Conservation (phyloP, 2,329 filamentous ascomycete genomes). For the Colletotrichum euphorbiae region DNA sequence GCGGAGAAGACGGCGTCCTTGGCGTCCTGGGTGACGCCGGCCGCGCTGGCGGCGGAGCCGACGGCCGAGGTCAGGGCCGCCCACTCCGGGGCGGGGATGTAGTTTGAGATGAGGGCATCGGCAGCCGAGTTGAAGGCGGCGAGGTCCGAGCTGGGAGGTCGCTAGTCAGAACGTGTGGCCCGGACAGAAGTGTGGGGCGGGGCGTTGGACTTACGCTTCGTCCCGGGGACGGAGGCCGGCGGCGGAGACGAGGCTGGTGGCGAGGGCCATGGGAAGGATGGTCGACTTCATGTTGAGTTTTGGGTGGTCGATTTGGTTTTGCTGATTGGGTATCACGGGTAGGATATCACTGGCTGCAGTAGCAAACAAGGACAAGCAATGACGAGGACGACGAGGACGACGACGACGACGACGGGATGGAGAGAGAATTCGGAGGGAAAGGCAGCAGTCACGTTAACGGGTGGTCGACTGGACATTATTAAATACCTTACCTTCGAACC, state of each 20-base stretch:
- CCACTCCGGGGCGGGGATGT: slow-evolving; percentile 46
- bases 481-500: slow-evolving; percentile 15
- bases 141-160: slow-evolving; percentile 23
- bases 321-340: slow-evolving; percentile 10
- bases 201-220: slow-evolving; percentile 19
- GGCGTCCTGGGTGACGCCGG: slow-evolving; percentile 45
- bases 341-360: slow-evolving; percentile 23
- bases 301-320: neutral
- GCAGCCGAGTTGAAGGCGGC: slow-evolving; percentile 45
- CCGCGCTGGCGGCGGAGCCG: slow-evolving; percentile 44
- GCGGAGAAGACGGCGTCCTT: slow-evolving; percentile 44
- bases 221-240: slow-evolving; percentile 26
- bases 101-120: slow-evolving; percentile 44
- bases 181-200: neutral
- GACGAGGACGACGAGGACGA: too few relatives aligned
- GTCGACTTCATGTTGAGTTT: slow-evolving; percentile 25
- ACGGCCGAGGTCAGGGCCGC: slow-evolving; percentile 43
- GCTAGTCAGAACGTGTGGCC: slow-evolving; percentile 18
- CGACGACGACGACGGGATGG: slow-evolving; percentile 2
- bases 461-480: slow-evolving; percentile 11
- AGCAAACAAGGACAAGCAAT: slow-evolving; percentile 16
- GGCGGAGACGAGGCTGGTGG: slow-evolving; percentile 30
- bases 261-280: slow-evolving; percentile 25
- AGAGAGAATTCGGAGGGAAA: neutral
- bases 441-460: neutral